Base-by-base conservation (phyloP, 768 basidiomycete species). In the Lentinula boryana region DNA sequence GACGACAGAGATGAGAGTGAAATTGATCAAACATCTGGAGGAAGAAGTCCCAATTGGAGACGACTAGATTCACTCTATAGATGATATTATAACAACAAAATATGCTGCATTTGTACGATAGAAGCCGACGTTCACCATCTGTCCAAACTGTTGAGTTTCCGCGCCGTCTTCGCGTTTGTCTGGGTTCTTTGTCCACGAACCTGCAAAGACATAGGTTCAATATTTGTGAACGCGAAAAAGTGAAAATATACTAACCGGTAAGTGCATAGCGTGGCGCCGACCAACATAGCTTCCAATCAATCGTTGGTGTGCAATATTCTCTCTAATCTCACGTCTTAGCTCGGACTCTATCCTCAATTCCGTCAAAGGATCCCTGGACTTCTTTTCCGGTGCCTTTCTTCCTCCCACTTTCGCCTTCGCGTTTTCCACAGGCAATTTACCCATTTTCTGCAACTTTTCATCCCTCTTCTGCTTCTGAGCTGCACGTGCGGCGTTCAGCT, bases 231-330 rank as follows among this genome's bases (percentile, higher is more conserved):
- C 46, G 46, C 21, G n/a, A 9, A 23, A 23, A 10, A 48, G 9
- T 5, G n/a, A 23, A 4, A 18, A 12, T 21, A 23, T 5, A 48
- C 96, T 83, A 62, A 98, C 96, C 3, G 96, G 96, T 49, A 96
- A 74, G 61, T 87, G 85, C 87, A 95, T 93, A 7, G 93, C 93
- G 71, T 98, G 96, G 73, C 95, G 79, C 78, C 86, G 85, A 54
- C 97, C 97, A 55, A 93, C 85, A 73, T 96, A 95, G 66, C 89
- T 93, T 52, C 96, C 96, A 73, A 98, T 94, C 82, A 89, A 89
- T 63, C 93, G 80, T 74, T 95, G 86, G 75, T 97, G 95, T 5
- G 84, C 86, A 71, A 99, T 95, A 71, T 98, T 95, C 72, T 93
- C 93, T 75, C 86, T 84, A 67, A 95, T 80, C 70, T 87, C 82